Evolutionary conservation across 805 yeast genomes (phyloP).

Genomic region (Nakazawaea peltata): DNA sequence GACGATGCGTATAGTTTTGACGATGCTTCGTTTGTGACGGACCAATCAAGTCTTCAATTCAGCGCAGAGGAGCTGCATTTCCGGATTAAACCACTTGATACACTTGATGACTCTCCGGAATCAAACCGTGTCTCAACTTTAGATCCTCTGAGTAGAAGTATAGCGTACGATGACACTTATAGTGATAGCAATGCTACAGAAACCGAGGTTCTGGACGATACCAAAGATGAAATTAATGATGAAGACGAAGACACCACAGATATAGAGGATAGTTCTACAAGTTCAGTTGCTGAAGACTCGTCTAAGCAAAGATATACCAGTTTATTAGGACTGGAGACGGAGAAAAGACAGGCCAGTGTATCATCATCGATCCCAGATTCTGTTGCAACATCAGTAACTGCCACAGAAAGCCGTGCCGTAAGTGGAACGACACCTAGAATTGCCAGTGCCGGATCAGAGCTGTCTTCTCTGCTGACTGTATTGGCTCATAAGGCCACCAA

Average conservation of each 20-base stretch:
- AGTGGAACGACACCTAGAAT: background rate
- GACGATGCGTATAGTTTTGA: too few species aligned
- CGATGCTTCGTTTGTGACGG: conserved; percentile 11
- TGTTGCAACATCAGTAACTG: background rate
- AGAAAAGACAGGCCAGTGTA: too few species aligned
- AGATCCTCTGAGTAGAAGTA: background rate
- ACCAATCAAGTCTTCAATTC: conserved; percentile 4
- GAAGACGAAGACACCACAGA: conserved; percentile 8
- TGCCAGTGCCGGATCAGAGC: background rate
- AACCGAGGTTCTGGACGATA: conserved; percentile 1
- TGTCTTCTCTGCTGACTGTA: background rate
- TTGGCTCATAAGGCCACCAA: background rate
- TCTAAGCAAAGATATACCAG: background rate
- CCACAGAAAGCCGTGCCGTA: background rate
- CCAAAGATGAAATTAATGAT: background rate
- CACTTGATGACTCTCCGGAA: background rate
- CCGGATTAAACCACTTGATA: conserved; percentile 4
- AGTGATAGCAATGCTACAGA: conserved; percentile 7
- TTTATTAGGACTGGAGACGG: too few species aligned
- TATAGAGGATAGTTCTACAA: conserved; percentile 1
- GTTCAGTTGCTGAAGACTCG: conserved; percentile 9
- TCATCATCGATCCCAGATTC: background rate
- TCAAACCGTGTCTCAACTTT: background rate
- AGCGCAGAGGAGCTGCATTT: conserved; percentile 29
- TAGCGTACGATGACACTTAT: conserved; percentile 4